Base-by-base conservation (phyloP, 2,329 filamentous ascomycete species). In the Parascedosporium putredinis region DNA sequence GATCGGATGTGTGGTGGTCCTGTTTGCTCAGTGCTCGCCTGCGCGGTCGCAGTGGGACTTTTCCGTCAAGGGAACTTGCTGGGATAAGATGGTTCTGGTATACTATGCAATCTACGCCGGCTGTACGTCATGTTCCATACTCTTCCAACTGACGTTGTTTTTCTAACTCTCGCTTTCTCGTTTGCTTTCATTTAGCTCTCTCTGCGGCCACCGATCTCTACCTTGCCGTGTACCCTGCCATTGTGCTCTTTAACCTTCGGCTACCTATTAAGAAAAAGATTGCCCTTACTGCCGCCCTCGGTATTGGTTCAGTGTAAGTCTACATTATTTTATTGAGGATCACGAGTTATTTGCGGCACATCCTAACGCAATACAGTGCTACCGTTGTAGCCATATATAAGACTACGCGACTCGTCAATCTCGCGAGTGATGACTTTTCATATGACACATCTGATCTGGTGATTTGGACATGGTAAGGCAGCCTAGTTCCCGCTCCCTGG, bases 401-500 rank as follows among this genome's bases (percentile, higher is more conserved):
- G 47, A 58, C 56, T 14, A 62, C 62, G 1, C 54, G 58, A 3
- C 50, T 64, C 3, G 57, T 58, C 1, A 47, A 49, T 2, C 55
- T 64, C 7, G 56, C 54, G 33, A 59, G 57, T 33, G 31, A 52
- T n/a, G 61, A 65, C 52, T 61, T 60, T 40, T 57, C 59, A 4
- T 64, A 59, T 57, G 62, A 64, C 18, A 70, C 67, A 3, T 63
- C 64, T 0, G 67, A 70, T n/a, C 58, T 72, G 3, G 61, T 71
- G 1, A 64, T 72, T 24, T 74, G 70, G 70, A 72, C 70, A 5
- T 61, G 64, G 68, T 71, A 61, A 3, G 23, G 20, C 16, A 12
- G 23, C 10, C 14, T 4, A 5, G 3, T 16, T 36, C 8, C 8
- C 33, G 12, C 12, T 16, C 33, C 16, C 31, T 4, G 10, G 4